Base-by-base conservation (phyloP, 1,284 basidiomycete genomes). In the Ceratobasidium sp. region DNA sequence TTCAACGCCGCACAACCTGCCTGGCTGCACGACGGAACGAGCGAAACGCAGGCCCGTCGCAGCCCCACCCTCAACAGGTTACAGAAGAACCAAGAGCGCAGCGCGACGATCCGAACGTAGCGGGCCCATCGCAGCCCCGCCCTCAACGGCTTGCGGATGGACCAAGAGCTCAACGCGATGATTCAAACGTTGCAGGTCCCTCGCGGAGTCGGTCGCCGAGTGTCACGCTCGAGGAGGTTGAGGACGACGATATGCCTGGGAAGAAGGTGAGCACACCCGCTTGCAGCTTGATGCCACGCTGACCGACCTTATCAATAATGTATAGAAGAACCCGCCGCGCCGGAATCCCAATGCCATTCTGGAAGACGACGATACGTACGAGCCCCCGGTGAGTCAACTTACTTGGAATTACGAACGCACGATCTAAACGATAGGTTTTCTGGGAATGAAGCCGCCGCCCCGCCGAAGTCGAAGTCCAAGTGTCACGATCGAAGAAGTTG, bases 211-310 rank as follows among this genome's bases (percentile, higher is more conserved):
- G 60, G 33, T 7, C 33, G 33, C 60, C 60, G 6, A 61, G 60
- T 40, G 60, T 61, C 13, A 61, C 60, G 40, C 60, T 61, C 2
- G 60, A 61, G 33, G 60, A 61, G 28, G 28, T 61, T 33, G 60
- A 61, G 6, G 60, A 61, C 33, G 60, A 33, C 33, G 33, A 61
- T 61, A 33, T 33, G 33, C 28, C 60, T 40, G 33, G 33, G 3
- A 15, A 12, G 3, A 3, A 2, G 4, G 60, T 61, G 33, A 61
- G 60, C 40, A 26, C 26, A 28, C 9, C 7, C 28, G 55, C 7
- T 33, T 40, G 12, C 15, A 13, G 9, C 13, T 61, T 61, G 60
- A 40, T 12, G 2, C 39, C 40, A 33, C 26, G 60, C 44, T 46
- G 13, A 46, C 44, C 44, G 7, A 46, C 44, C 44, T 6, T 46